Percentiles rank a stretch among this genome's conserved stretches.
Evolutionary conservation across 140 eudicot species (phyloP).

Genomic region (Oenanthe javanica): DNA sequence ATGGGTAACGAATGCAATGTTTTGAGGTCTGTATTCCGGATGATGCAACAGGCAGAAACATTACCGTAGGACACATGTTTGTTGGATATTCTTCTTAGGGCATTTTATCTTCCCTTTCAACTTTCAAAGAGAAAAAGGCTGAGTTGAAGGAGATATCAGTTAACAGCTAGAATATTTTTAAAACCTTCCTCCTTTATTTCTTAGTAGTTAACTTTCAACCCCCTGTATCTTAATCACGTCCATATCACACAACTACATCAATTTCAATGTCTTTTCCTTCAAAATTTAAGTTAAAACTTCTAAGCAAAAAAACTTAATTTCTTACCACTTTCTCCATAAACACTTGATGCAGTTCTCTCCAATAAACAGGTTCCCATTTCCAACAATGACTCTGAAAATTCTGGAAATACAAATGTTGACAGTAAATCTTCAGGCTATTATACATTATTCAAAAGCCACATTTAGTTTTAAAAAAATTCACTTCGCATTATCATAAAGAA

Average conservation of each 20-base stretch:
- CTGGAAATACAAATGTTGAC: slow-evolving; percentile 38
- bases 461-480: not conserved
- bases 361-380: slow-evolving; percentile 82
- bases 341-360: slow-evolving; percentile 57
- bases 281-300: not conserved
- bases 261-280: not conserved
- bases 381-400: slow-evolving; percentile 76
- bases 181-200: not conserved
- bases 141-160: not conserved
- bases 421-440: slow-evolving; percentile 6
- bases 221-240: not conserved
- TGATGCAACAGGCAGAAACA: not conserved
- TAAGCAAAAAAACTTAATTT: slow-evolving; percentile 15
- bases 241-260: not conserved
- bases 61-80: no score
- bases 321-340: slow-evolving; percentile 73
- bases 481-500: not conserved
- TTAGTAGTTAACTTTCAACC: not conserved
- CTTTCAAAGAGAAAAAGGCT: not conserved
- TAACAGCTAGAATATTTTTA: not conserved
- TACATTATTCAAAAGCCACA: not conserved
- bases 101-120: not conserved
- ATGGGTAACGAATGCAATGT: not conserved
- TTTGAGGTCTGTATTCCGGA: not conserved
- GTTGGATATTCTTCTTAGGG: no score